These are phyloP conservation scores for Meredithiella fracta DNA, from an alignment of 2,329 filamentous ascomycete genomes.

Conservation along the genomic window DNA sequence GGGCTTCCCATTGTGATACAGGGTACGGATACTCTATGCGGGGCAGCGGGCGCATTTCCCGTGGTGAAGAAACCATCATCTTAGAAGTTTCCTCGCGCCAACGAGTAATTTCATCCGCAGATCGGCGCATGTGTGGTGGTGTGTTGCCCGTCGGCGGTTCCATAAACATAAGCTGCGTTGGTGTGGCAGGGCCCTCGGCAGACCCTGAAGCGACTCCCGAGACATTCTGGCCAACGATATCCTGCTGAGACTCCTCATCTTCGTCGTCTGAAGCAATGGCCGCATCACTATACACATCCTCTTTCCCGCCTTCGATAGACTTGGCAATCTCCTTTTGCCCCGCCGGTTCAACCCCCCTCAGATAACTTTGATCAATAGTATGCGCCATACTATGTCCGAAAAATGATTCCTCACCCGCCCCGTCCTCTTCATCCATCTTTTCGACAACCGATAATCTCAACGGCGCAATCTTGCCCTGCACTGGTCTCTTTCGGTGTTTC, in stretches of 20 bases:
- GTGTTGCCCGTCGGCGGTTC: slow-evolving; percentile 16
- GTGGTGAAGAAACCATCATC: slow-evolving; percentile 15
- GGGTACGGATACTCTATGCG: slow-evolving; percentile 18
- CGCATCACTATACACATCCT: slow-evolving; percentile 8
- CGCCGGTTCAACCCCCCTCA: not conserved
- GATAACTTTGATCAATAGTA: slow-evolving; percentile 13
- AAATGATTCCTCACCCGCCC: slow-evolving; percentile 1
- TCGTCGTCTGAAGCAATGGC: slow-evolving; percentile 10
- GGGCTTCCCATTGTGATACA: not conserved
- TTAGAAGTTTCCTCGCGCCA: slow-evolving; percentile 27
- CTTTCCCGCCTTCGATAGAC: slow-evolving; percentile 5
- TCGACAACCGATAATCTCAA: not conserved
- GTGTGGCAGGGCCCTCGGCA: slow-evolving; percentile 17
- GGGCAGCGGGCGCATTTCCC: slow-evolving; percentile 20
- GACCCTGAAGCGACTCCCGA: slow-evolving; percentile 1
- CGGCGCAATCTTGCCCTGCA: not conserved
- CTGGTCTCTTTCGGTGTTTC: slow-evolving; percentile 15
- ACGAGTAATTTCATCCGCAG: slow-evolving; percentile 25
- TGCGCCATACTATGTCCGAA: slow-evolving; percentile 13
- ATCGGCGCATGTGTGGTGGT: slow-evolving; percentile 26
- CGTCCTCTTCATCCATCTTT: not conserved
- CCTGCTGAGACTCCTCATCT: not conserved
- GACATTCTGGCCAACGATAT: not conserved
- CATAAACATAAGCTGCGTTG: not conserved
- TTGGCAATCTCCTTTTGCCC: not conserved